phyloP scores from a whole-genome alignment of 176 grass and related monocot species.

The Eremochloa ophiuroides region DNA sequence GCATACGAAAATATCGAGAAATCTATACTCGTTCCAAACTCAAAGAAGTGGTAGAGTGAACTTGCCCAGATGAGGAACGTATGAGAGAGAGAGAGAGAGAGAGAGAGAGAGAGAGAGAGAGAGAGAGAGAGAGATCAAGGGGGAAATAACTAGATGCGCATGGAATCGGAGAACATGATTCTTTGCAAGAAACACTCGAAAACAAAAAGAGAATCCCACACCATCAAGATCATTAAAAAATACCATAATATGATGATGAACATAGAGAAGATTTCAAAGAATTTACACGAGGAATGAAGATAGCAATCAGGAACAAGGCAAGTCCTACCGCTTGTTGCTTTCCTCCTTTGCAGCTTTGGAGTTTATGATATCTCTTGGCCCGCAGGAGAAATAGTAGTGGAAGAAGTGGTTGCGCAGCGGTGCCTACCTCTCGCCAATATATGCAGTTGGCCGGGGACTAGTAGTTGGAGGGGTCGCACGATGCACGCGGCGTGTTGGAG shows the following conservation, averaged over 20 bases:
- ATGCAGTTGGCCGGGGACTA: not conserved
- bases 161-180: not conserved
- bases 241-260: not conserved
- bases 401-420: constrained; percentile 12
- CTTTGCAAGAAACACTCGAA: not conserved
- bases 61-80: not conserved
- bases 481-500: not conserved
- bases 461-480: not conserved
- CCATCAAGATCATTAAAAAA: constrained; percentile 9
- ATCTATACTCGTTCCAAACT: constrained; percentile 5
- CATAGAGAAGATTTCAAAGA: not conserved
- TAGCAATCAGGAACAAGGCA: not conserved
- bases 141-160: not conserved
- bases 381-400: not conserved
- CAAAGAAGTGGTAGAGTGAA: constrained; percentile 11
- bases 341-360: not conserved
- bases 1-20: not conserved
- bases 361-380: constrained; percentile 6
- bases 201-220: constrained; percentile 16
- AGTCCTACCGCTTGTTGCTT: constrained; percentile 44
- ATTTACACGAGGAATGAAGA: not conserved
- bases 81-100: too few relatives aligned
- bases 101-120: too few relatives aligned
- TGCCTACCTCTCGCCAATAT: constrained; percentile 8
- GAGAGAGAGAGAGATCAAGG: not conserved